These are phyloP conservation scores for Populus euphratica DNA, from an alignment of 345 rosid genomes.

Conservation along the genomic window DNA sequence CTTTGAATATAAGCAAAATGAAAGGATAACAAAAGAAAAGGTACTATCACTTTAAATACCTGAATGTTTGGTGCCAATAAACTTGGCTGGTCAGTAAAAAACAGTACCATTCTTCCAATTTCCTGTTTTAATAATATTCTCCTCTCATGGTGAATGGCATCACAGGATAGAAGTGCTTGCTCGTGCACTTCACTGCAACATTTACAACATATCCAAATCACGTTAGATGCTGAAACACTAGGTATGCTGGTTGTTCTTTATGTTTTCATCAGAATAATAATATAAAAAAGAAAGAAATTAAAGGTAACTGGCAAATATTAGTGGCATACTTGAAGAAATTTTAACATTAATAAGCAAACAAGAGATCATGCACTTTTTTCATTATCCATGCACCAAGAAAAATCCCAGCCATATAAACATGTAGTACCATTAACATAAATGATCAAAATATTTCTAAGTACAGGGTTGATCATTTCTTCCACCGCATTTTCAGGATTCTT, in stretches of 20 bases:
- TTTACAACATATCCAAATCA: slow-evolving; percentile 24
- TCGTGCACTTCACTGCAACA: slow-evolving; percentile 91
- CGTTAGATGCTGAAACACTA: background rate
- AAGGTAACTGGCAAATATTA: background rate
- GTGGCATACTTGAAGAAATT: background rate
- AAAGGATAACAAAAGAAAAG: background rate
- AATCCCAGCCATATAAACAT: background rate
- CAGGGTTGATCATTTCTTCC: background rate
- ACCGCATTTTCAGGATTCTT: background rate
- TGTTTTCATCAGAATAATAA: background rate
- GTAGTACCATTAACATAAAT: background rate
- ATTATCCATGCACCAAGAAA: background rate
- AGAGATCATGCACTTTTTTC: background rate
- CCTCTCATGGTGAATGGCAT: slow-evolving; percentile 82
- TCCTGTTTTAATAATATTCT: slow-evolving; percentile 92
- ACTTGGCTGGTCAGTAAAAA: slow-evolving; percentile 98
- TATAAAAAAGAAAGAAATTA: background rate
- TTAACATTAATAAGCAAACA: background rate
- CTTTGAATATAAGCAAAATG: background rate
- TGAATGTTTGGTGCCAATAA: slow-evolving; percentile 97
- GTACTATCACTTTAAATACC: slow-evolving; percentile 31
- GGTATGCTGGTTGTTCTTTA: background rate
- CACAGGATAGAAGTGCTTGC: slow-evolving; percentile 77
- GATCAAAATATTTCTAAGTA: background rate
- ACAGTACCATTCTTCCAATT: slow-evolving; percentile 96